Evolutionary conservation across 1,284 basidiomycete genomes (phyloP), one percentile per base, ranked within the genome.

Genomic region (Lentinula novae-zelandiae): DNA sequence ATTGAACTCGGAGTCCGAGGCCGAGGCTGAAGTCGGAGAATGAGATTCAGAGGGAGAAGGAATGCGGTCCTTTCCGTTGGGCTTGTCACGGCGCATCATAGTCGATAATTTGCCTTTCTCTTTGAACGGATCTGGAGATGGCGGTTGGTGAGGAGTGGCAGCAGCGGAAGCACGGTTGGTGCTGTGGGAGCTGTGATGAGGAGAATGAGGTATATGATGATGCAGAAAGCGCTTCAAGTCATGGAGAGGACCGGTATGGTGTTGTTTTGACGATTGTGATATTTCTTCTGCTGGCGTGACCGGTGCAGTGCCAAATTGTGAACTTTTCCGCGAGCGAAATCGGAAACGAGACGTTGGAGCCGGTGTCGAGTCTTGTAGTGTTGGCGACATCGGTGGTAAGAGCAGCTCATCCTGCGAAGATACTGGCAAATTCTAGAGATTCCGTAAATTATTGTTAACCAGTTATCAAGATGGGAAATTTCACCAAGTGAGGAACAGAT

Each of bases 211-310:
- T 58, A 95, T 89, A 75, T 95, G 92, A 74, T 92, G 86, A 75
- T 95, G 92, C 63, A 96, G 82, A 78, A 96, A 96, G 36, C 94
- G 90, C 70, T 93, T 93, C 67, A 97, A 85, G 73, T 96, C 95
- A 74, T 92, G 87, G 55, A 97, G 82, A 3, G 93, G 89, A 0
- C 92, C 86, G 63, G 82, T 80, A 53, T 58, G 60, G 27, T 58
- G 57, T 6, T 51, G 40, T 38, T 62, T 58, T 55, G 33, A 46
- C 27, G 49, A 15, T 5, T 12, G 13, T 15, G 31, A 22, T 22
- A 13, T 61, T 82, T 77, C 60, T 72, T 69, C 1, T 71, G 63
- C 13, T 75, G 73, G 31, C 67, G 76, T 10, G 57, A 63, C 58
- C 49, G 66, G 49, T 50, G 59, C 61, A 59, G 46, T 33, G 54